Percentiles rank a stretch among this genome's conserved stretches.
phyloP scores from a whole-genome alignment of 495 filamentous ascomycete genomes.

The Hypoxylon perforatum region DNA sequence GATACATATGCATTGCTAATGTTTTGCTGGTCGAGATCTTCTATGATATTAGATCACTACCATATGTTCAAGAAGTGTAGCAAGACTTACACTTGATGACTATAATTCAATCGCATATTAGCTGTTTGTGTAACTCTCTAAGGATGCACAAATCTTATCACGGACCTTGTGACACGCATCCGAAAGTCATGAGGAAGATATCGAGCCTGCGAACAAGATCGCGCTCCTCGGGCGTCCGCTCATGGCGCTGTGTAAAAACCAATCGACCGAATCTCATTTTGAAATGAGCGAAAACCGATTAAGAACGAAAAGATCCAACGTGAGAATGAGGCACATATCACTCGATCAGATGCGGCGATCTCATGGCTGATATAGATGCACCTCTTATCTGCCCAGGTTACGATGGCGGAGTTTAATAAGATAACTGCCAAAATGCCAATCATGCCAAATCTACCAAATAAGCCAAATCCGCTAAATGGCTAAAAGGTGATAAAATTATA shows the following conservation, averaged over 20 bases:
- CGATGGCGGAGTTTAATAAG: too few relatives aligned
- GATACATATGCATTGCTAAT: constrained; percentile 57
- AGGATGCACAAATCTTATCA: background rate
- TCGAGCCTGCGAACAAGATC: constrained; percentile 54
- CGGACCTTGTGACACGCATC: constrained; percentile 53
- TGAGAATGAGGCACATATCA: background rate
- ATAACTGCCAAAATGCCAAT: too few relatives aligned
- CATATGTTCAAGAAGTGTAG: background rate
- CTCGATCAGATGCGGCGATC: constrained; percentile 12
- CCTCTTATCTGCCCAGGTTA: constrained; percentile 40
- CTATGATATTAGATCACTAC: constrained; percentile 19
- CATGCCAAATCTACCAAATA: too few relatives aligned
- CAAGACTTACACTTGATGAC: constrained; percentile 49
- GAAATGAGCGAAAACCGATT: background rate
- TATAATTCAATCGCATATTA: constrained; percentile 18
- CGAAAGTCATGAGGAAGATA: constrained; percentile 56
- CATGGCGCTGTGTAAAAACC: constrained; percentile 37
- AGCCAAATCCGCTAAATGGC: too few relatives aligned
- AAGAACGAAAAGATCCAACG: background rate
- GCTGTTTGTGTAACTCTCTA: background rate
- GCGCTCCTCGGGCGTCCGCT: constrained; percentile 47
- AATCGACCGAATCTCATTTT: constrained; percentile 28
- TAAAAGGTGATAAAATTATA: too few relatives aligned
- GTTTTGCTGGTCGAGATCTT: constrained; percentile 55
- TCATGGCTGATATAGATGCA: constrained; percentile 26